These are phyloP conservation scores for Colletotrichum caudatum DNA, from an alignment of 2,329 filamentous ascomycete species.

Conservation along the genomic window DNA sequence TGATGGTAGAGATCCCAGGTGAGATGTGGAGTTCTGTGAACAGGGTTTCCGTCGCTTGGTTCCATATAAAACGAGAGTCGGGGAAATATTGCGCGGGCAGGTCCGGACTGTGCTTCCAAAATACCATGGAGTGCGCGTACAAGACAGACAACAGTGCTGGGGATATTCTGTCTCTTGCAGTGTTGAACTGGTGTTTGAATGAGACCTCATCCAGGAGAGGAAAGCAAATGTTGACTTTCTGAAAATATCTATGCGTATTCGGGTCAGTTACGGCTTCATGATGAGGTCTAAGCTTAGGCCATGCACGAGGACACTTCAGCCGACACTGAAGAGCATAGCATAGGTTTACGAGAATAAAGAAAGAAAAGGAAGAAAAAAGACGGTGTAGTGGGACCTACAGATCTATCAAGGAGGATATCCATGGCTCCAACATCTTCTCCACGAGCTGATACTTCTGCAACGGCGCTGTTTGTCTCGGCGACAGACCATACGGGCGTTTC, in stretches of 20 bases:
- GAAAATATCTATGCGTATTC: slow-evolving; percentile 59
- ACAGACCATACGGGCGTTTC: slow-evolving; percentile 59
- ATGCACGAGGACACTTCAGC: neutral
- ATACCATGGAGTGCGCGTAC: slow-evolving; percentile 68
- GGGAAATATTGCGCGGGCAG: slow-evolving; percentile 62
- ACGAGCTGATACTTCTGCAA: slow-evolving; percentile 65
- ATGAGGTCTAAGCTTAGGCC: neutral
- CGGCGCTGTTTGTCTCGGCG: slow-evolving; percentile 52
- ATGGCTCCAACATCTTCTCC: slow-evolving; percentile 70
- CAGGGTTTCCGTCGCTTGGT: slow-evolving; percentile 69
- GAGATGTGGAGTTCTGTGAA: slow-evolving; percentile 70
- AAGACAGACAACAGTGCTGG: slow-evolving; percentile 68
- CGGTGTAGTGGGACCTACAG: slow-evolving; percentile 50
- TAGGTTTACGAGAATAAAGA: too few species aligned
- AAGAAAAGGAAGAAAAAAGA: too few species aligned
- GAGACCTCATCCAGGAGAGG: slow-evolving; percentile 69
- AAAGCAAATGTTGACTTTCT: slow-evolving; percentile 68
- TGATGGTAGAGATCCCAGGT: slow-evolving; percentile 69
- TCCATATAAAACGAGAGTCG: slow-evolving; percentile 72
- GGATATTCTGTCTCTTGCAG: slow-evolving; percentile 62
- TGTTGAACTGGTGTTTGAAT: slow-evolving; percentile 62
- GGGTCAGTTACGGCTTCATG: neutral
- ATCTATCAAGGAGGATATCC: slow-evolving; percentile 62
- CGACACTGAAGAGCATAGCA: neutral
- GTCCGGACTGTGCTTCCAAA: slow-evolving; percentile 64